These are phyloP conservation scores for Prunus fruticosa DNA, from an alignment of 306 rosid species.

Conservation along the genomic window DNA sequence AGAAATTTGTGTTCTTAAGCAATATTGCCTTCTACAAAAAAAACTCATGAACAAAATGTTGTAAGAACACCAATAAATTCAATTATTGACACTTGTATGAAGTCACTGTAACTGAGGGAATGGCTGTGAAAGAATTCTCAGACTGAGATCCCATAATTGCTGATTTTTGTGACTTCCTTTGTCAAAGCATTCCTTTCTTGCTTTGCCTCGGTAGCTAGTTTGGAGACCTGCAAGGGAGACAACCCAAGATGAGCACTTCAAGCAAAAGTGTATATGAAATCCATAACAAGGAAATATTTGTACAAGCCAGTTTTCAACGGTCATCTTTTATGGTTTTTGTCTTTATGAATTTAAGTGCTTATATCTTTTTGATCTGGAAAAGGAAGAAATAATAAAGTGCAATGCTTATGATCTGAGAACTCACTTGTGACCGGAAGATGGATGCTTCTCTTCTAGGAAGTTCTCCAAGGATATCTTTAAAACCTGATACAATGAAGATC, in stretches of 20 bases:
- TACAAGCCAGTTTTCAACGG: background rate
- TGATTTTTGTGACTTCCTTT: slow-evolving; percentile 75
- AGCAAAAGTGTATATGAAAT: background rate
- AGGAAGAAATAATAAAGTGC: background rate
- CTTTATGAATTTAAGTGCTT: background rate
- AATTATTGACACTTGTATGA: background rate
- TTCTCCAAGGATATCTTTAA: slow-evolving; percentile 74
- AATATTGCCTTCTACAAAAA: background rate
- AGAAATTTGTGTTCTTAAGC: background rate
- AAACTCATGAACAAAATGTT: background rate
- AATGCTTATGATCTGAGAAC: slow-evolving; percentile 13
- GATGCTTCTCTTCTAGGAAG: slow-evolving; percentile 89
- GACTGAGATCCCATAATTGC: slow-evolving; percentile 83
- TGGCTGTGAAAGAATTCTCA: slow-evolving; percentile 32
- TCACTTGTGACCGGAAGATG: slow-evolving; percentile 66
- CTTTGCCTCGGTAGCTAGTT: slow-evolving; percentile 72
- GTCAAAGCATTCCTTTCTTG: slow-evolving; percentile 57
- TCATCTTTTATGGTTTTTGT: background rate
- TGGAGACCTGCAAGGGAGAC: slow-evolving; percentile 60
- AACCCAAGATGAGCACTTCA: slow-evolving; percentile 25
- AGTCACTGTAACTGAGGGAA: background rate
- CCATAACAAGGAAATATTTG: background rate
- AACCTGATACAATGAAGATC: slow-evolving; percentile 47
- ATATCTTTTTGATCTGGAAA: background rate
- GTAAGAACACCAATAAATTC: background rate